Percentiles rank a stretch among this genome's conserved stretches.
Evolutionary conservation across 805 yeast genomes (phyloP).

Genomic region (Ascoidea asiatica): DNA sequence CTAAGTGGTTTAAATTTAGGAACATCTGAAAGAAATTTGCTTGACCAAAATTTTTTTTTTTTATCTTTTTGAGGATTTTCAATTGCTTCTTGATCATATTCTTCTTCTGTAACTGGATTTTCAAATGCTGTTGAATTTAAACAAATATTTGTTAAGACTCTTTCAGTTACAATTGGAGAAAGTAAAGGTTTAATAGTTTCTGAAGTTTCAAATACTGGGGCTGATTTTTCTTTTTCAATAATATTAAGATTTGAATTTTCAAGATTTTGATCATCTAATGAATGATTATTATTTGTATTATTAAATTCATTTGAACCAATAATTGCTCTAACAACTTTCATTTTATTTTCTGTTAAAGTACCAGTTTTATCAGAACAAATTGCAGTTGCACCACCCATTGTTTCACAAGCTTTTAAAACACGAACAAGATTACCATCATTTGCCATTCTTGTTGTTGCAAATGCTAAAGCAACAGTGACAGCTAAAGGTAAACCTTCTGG

Average conservation of each 20-base stretch:
- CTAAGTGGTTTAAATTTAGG: constrained; percentile 12
- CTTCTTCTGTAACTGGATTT: constrained; percentile 33
- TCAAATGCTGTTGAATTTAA: constrained; percentile 89
- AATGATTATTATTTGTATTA: constrained; percentile 9
- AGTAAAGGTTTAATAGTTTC: constrained; percentile 9
- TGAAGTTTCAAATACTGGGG: constrained; percentile 9
- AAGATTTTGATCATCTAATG: constrained; percentile 4
- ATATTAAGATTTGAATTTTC: constrained; percentile 1
- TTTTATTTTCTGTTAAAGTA: constrained; percentile 84
- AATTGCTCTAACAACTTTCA: constrained; percentile 77
- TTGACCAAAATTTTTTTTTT: constrained; percentile 3
- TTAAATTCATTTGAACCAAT: constrained; percentile 47
- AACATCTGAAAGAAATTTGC: constrained; percentile 11
- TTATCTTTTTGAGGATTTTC: constrained; percentile 4
- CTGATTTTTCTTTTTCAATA: constrained; percentile 6
- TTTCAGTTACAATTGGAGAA: constrained; percentile 5
- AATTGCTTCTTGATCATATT: constrained; percentile 9
- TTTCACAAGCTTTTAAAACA: constrained; percentile 86
- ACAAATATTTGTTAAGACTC: constrained; percentile 42
- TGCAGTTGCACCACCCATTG: constrained; percentile 98
- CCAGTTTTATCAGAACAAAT: constrained; percentile 97
- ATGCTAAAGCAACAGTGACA: constrained; percentile 90
- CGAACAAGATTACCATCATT: constrained; percentile 94
- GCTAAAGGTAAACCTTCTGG: constrained; percentile 98
- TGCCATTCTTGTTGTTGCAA: constrained; percentile 97